A percentile compares a stretch with the other conserved stretches of the same genome.
Evolutionary conservation across 169 alveolate species (phyloP).

Genomic region (Eimeria praecox): DNA sequence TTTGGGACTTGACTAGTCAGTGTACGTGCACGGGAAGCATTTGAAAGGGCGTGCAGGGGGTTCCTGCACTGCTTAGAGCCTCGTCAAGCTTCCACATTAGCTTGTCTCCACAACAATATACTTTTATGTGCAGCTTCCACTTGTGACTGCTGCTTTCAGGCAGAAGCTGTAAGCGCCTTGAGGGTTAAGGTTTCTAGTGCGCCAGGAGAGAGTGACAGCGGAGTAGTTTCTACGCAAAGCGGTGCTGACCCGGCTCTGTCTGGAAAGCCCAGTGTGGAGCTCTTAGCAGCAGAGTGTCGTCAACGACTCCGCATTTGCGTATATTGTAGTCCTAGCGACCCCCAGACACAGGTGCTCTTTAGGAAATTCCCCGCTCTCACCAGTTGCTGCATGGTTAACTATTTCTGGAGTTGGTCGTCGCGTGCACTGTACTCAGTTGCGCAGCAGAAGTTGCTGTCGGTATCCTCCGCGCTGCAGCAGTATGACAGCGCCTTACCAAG

Average conservation of each 20-base stretch:
- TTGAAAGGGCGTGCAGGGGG: background rate
- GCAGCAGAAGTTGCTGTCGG: conserved; percentile 38
- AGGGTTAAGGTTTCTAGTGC: background rate
- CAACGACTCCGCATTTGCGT: conserved; percentile 66
- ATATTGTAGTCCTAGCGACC: conserved; percentile 57
- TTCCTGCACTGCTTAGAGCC: background rate
- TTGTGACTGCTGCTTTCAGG: conserved; percentile 18
- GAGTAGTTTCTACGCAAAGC: background rate
- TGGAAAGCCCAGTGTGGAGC: background rate
- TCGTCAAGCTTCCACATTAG: background rate
- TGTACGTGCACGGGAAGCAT: background rate
- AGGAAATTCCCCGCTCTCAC: conserved; percentile 98
- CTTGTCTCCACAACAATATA: background rate
- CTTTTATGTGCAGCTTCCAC: background rate
- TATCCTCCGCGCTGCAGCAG: conserved; percentile 54
- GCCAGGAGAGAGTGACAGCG: background rate
- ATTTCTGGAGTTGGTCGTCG: conserved; percentile 95
- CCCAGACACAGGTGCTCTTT: conserved; percentile 59
- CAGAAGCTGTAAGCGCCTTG: conserved; percentile 57
- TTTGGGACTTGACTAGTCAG: background rate
- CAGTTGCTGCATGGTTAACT: conserved; percentile 97
- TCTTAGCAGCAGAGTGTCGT: conserved; percentile 66
- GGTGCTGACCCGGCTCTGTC: background rate
- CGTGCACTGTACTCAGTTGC: conserved; percentile 90
- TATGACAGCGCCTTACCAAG: conserved; percentile 32